Conservation (phyloP, 2,329 filamentous ascomycete species). For the Talaromyces pinophilus region DNA sequence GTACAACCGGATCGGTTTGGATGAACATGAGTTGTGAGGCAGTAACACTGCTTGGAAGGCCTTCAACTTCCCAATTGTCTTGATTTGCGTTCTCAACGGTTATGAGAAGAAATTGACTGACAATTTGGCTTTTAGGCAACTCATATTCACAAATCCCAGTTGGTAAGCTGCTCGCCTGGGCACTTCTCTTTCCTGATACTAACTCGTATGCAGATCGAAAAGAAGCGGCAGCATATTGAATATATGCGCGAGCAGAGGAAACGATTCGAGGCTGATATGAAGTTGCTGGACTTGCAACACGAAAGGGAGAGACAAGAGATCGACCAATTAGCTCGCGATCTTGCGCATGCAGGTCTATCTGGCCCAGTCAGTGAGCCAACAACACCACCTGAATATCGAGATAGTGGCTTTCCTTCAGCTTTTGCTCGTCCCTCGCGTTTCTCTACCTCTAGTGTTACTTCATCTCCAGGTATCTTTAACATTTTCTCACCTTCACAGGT, state of each 20-base stretch:
- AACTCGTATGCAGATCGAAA: conserved; percentile 68
- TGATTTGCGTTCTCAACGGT: not conserved
- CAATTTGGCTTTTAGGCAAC: conserved; percentile 28
- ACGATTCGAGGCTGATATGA: conserved; percentile 89
- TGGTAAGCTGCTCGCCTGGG: conserved; percentile 26
- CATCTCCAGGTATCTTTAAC: conserved; percentile 73
- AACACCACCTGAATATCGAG: conserved; percentile 89
- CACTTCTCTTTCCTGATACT: conserved; percentile 10
- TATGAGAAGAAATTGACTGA: not conserved
- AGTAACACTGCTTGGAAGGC: not conserved
- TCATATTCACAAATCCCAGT: conserved; percentile 30
- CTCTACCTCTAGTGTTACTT: conserved; percentile 83
- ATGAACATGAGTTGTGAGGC: not conserved
- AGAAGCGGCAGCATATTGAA: conserved; percentile 91
- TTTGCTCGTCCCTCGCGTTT: conserved; percentile 85
- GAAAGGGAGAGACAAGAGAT: conserved; percentile 81
- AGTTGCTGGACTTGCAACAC: conserved; percentile 81
- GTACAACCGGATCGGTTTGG: not conserved
- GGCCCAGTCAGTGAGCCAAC: conserved; percentile 92
- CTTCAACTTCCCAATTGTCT: not conserved
- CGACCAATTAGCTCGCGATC: conserved; percentile 78
- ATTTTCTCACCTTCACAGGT: conserved; percentile 75
- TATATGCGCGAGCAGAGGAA: conserved; percentile 84
- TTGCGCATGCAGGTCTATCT: conserved; percentile 59
- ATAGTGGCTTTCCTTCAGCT: conserved; percentile 74